Evolutionary conservation across 129 eudicot species (phyloP).

Genomic region (Smallanthus sonchifolius): DNA sequence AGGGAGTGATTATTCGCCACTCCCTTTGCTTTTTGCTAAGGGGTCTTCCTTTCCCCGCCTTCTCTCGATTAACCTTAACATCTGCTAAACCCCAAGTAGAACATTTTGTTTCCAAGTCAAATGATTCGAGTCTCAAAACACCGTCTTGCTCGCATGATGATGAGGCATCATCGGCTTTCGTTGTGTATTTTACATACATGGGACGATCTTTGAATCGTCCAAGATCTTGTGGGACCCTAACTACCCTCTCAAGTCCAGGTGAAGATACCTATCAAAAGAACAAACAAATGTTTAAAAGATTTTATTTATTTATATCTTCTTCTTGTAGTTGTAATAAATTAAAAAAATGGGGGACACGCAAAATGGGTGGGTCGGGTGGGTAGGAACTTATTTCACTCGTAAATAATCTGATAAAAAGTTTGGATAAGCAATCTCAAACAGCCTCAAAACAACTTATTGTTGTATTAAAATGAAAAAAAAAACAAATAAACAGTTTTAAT

Average conservation of each 20-base stretch:
- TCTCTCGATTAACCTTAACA: slow-evolving; percentile 75
- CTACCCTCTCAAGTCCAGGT: slow-evolving; percentile 83
- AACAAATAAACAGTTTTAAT: background rate
- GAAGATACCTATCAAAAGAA: slow-evolving; percentile 71
- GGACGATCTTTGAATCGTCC: slow-evolving; percentile 77
- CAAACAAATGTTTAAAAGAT: background rate
- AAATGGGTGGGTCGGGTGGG: background rate
- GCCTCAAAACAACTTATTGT: too few species aligned
- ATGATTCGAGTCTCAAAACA: slow-evolving; percentile 70
- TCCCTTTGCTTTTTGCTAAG: slow-evolving; percentile 80
- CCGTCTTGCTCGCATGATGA: slow-evolving; percentile 58
- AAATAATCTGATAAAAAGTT: too few species aligned
- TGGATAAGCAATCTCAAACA: background rate
- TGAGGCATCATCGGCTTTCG: slow-evolving; percentile 18
- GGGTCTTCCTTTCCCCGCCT: slow-evolving; percentile 94
- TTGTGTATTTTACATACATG: slow-evolving; percentile 66
- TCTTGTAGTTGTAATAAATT: background rate
- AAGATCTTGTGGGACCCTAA: slow-evolving; percentile 75
- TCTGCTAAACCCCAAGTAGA: slow-evolving; percentile 96
- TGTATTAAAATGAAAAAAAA: too few species aligned
- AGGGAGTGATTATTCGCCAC: slow-evolving; percentile 68
- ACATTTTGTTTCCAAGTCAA: slow-evolving; percentile 40
- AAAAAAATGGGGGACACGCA: background rate
- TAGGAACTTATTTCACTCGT: background rate
- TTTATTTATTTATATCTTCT: too few species aligned